Conservation (phyloP, 202 grass and related monocot species). For the Digitaria exilis region DNA sequence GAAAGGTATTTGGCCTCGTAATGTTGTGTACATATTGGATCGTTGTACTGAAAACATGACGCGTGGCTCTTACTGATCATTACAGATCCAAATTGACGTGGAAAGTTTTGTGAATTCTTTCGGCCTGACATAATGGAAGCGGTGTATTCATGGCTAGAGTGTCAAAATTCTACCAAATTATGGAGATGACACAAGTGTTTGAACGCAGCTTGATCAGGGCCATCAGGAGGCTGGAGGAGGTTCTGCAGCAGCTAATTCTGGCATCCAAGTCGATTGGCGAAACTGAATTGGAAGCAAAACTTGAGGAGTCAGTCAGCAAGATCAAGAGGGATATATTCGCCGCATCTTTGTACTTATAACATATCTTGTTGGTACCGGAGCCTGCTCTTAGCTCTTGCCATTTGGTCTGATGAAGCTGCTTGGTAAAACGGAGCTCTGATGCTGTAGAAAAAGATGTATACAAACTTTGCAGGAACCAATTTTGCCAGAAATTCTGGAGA, state of each 20-base stretch:
- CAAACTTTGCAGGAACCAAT: not conserved
- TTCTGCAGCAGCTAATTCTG: conserved; percentile 91
- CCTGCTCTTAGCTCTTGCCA: not conserved
- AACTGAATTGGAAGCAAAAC: conserved; percentile 72
- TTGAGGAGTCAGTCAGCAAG: conserved; percentile 86
- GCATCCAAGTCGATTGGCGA: conserved; percentile 81
- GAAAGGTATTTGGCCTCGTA: no score
- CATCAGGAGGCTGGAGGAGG: conserved; percentile 87
- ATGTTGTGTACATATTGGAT: conserved; percentile 11
- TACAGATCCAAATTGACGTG: conserved; percentile 84
- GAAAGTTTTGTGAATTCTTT: conserved; percentile 83
- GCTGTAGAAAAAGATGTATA: no score
- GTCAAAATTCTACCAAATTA: conserved; percentile 87
- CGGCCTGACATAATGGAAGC: conserved; percentile 91
- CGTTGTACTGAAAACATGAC: conserved; percentile 17
- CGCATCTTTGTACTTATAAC: conserved; percentile 84
- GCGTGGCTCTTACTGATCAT: not conserved
- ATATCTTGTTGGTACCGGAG: not conserved
- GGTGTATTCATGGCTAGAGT: conserved; percentile 81
- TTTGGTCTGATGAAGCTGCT: no score
- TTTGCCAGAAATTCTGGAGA: not conserved
- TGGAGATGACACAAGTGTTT: conserved; percentile 89
- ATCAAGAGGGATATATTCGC: conserved; percentile 98
- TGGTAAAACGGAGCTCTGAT: no score
- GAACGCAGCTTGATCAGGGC: conserved; percentile 96